Conservation (phyloP, 2,329 filamentous ascomycete species). For the Colletotrichum costaricense region DNA sequence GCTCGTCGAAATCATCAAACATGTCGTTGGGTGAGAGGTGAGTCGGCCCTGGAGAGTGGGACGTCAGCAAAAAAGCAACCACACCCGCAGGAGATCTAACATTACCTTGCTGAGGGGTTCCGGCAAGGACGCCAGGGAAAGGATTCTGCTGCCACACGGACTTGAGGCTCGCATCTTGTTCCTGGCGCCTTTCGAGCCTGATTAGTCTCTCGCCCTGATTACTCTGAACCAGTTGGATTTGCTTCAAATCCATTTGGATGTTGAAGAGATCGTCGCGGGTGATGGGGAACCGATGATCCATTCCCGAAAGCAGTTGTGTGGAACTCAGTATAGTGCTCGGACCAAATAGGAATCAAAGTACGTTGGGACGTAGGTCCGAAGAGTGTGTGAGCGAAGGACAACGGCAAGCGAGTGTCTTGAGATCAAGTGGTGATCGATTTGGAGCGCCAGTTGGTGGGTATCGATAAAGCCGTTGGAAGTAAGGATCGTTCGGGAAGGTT, state of each 20-base stretch:
- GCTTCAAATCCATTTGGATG: slow-evolving; percentile 78
- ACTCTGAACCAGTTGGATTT: slow-evolving; percentile 72
- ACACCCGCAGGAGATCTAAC: slow-evolving; percentile 22
- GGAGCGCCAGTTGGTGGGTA: slow-evolving; percentile 6
- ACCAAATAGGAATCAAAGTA: not conserved
- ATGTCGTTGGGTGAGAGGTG: slow-evolving; percentile 85
- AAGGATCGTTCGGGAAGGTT: slow-evolving; percentile 5
- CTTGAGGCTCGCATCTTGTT: slow-evolving; percentile 76
- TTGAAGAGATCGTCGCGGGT: slow-evolving; percentile 74
- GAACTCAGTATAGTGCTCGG: slow-evolving; percentile 32
- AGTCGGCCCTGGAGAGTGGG: slow-evolving; percentile 72
- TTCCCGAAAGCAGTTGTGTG: slow-evolving; percentile 51
- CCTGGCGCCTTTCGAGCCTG: slow-evolving; percentile 73
- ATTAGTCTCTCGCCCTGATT: slow-evolving; percentile 72
- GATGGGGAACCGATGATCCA: slow-evolving; percentile 72
- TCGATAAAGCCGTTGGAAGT: slow-evolving; percentile 14
- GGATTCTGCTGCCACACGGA: slow-evolving; percentile 94
- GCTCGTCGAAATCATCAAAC: slow-evolving; percentile 91
- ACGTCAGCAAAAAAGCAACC: slow-evolving; percentile 36
- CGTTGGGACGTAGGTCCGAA: not conserved
- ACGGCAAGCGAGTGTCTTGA: slow-evolving; percentile 23
- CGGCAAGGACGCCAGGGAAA: slow-evolving; percentile 86
- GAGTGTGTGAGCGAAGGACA: slow-evolving; percentile 9
- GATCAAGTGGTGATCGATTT: slow-evolving; percentile 2
- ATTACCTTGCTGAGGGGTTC: slow-evolving; percentile 89